Conservation (phyloP, 768 basidiomycete genomes). For the Serpula lacrymans region DNA sequence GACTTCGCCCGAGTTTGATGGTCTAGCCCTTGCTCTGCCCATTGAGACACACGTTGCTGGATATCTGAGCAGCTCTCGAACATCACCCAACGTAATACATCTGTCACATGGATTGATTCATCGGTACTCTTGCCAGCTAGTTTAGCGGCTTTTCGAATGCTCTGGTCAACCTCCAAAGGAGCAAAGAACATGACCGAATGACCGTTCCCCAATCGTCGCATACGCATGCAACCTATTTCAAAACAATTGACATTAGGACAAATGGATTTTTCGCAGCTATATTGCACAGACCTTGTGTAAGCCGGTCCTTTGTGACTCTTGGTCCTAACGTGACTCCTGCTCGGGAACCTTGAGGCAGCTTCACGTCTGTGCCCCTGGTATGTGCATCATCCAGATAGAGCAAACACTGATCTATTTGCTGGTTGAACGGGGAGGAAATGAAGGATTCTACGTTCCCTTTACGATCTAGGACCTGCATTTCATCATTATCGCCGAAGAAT, state of each 20-base stretch:
- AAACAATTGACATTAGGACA: background rate
- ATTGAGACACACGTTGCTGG: constrained; percentile 34
- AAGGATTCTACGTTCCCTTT: constrained; percentile 27
- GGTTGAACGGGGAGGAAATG: constrained; percentile 28
- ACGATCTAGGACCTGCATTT: constrained; percentile 28
- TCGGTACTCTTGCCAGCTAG: constrained; percentile 5
- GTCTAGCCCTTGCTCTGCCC: constrained; percentile 38
- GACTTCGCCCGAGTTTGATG: constrained; percentile 12
- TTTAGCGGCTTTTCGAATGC: constrained; percentile 30
- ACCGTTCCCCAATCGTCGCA: constrained; percentile 45
- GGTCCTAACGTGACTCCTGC: constrained; percentile 38
- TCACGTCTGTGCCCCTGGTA: constrained; percentile 38
- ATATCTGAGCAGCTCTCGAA: constrained; percentile 39
- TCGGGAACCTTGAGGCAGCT: constrained; percentile 28
- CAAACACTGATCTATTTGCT: constrained; percentile 32
- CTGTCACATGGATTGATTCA: constrained; percentile 13
- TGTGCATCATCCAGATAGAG: constrained; percentile 39
- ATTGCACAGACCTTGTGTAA: constrained; percentile 28
- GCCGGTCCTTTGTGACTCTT: constrained; percentile 34
- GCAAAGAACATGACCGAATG: constrained; percentile 50
- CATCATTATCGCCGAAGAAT: constrained; percentile 28
- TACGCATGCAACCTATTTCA: constrained; percentile 48
- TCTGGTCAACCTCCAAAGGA: constrained; percentile 35
- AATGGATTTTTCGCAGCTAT: background rate
- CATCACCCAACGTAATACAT: constrained; percentile 46